Evolutionary conservation across 108 stramenopile genomes (phyloP).

Genomic region (Asterionellopsis glacialis): DNA sequence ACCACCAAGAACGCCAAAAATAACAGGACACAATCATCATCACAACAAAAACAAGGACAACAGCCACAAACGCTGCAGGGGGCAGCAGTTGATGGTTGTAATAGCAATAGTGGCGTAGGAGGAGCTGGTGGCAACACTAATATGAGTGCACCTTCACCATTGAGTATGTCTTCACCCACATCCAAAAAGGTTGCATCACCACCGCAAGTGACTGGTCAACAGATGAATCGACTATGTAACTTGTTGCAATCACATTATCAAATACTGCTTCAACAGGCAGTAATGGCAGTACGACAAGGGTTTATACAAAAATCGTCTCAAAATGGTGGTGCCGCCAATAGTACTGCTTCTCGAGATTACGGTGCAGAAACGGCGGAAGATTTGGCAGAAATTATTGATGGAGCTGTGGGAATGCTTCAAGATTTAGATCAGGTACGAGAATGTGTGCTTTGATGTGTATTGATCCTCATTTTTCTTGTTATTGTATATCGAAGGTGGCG

Average conservation of each 20-base stretch:
- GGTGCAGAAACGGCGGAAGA: conserved; percentile 66
- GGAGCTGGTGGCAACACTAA: neutral
- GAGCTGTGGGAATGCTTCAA: conserved; percentile 82
- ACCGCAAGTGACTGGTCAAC: conserved; percentile 39
- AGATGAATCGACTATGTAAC: conserved; percentile 41
- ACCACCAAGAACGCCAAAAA: neutral
- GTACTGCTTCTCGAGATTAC: conserved; percentile 27
- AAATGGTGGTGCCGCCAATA: conserved; percentile 45
- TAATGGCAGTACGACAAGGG: conserved; percentile 48
- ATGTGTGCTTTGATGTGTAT: neutral
- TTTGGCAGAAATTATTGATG: conserved; percentile 73
- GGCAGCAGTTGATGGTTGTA: neutral
- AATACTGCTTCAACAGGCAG: conserved; percentile 68
- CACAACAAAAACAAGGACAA: conserved; percentile 3
- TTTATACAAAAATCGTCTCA: no score
- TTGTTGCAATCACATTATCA: conserved; percentile 75
- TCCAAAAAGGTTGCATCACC: conserved; percentile 7
- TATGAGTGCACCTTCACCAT: conserved; percentile 10
- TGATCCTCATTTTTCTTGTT: neutral
- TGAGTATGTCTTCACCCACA: conserved; percentile 3
- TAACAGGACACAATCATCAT: neutral
- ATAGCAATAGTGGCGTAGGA: neutral
- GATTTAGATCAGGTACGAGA: conserved; percentile 71
- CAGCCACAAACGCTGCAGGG: neutral
- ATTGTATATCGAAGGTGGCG: no score